Base-by-base conservation (phyloP, 305 asterid species). In the Coffea humblotiana region DNA sequence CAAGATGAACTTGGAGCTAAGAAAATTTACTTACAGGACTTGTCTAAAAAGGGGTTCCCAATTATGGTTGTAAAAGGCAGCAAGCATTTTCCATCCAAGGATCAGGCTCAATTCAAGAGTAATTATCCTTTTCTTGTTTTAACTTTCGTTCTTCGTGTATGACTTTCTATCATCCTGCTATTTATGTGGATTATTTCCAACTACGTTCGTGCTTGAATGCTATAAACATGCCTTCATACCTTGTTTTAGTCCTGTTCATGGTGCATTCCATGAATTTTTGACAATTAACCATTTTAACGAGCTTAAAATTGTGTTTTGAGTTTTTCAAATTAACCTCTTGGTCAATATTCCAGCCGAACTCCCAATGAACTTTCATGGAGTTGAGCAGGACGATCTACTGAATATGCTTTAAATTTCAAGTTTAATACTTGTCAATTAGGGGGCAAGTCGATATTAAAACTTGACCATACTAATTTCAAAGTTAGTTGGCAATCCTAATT, bases 71-170 rank as follows among this genome's bases (percentile, higher is more conserved):
- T 89, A 65, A 89, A 85, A 86, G 88, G 73, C 78, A 69, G 43
- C 79, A 91, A 84, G 78, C 97, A 95, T 83, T 83, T 75, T 63
- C 82, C 90, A 66, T 74, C 89, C 81, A 94, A 91, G 81, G 97
- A 94, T 90, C 94, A 86, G 49, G 82, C 81, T 32, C 97, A 94
- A 85, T 93, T 94, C 93, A 94, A 91, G 88, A 91, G 98, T 94
- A 87, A 78, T 69, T 77, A 12, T 61, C 74, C 25, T 37, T 75
- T 65, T 82, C 54, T 19, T 4, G 3, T 47, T 15, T 63, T 49
- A 23, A 35, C 16, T n/a, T 65, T 67, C 48, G 71, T 11, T 45
- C 16, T 40, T 54, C 23, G 4, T 45, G 60, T 78, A 54, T 45
- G 61, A 45, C 32, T 14, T 40, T 1, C 43, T 51, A 10, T n/a